phyloP scores from a whole-genome alignment of 768 basidiomycete species.

The Agaricus sinodeliciosus region DNA sequence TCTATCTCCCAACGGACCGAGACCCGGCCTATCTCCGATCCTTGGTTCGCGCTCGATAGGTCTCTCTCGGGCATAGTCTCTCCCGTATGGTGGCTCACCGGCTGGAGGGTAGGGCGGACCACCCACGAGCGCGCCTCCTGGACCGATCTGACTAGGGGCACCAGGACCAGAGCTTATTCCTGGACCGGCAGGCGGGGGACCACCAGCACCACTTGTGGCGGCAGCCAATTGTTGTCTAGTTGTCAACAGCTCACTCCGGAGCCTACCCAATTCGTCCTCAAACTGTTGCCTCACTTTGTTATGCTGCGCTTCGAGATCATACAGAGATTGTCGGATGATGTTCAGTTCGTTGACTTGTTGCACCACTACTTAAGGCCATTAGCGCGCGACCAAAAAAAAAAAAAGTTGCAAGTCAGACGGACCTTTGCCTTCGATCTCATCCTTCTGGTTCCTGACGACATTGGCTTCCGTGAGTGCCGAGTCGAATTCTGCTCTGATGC shows the following conservation, averaged over 20 bases:
- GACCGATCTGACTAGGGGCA: slow-evolving; percentile 13
- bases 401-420: slow-evolving; percentile 19
- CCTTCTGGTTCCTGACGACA: slow-evolving; percentile 65
- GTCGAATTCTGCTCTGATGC: slow-evolving; percentile 14
- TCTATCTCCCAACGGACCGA: slow-evolving; percentile 14
- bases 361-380: slow-evolving; percentile 39
- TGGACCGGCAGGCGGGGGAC: slow-evolving; percentile 11
- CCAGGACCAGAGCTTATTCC: slow-evolving; percentile 16
- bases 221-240: slow-evolving; percentile 26
- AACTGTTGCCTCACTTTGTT: slow-evolving; percentile 80
- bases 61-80: slow-evolving; percentile 7
- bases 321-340: slow-evolving; percentile 82
- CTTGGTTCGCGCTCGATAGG: slow-evolving; percentile 3
- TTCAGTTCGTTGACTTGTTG: slow-evolving; percentile 87
- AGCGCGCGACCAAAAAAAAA: no score
- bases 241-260: slow-evolving; percentile 63
- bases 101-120: slow-evolving; percentile 15
- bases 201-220: slow-evolving; percentile 11
- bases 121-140: slow-evolving; percentile 16
- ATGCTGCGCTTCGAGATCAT: slow-evolving; percentile 88
- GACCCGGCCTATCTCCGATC: slow-evolving; percentile 12
- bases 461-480: slow-evolving; percentile 8
- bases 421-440: slow-evolving; percentile 91
- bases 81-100: slow-evolving; percentile 12
- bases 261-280: slow-evolving; percentile 68